Base-by-base conservation (phyloP, 75 land plant species). In the Pinus taeda region DNA sequence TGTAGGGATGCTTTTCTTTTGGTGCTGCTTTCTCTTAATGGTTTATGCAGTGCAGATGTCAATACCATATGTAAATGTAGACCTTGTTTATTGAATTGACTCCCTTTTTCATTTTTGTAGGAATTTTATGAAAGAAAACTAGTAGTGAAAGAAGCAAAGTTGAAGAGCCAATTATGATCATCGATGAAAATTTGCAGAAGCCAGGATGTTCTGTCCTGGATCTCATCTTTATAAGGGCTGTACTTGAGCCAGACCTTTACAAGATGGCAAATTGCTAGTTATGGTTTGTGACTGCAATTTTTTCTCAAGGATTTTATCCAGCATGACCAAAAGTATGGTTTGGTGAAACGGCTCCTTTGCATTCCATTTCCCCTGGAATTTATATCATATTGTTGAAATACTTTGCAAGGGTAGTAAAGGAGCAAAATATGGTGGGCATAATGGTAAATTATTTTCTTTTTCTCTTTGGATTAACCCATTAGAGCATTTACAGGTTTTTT, bases 121-220 rank as follows among this genome's bases (percentile, higher is more conserved):
- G 81, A 55, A 62, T 62, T 79, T 74, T 24, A 53, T 62, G 69
- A 75, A 17, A 75, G 81, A 26, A 33, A 37, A 20, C 14, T 79
- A 29, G 45, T 79, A 42, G 81, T 79, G 37, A 60, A 58, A 42
- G 69, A 74, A 74, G 66, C 71, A 9, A 67, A 39, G 39, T n/a
- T 17, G 71, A 67, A 36, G n/a, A 37, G 39, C 20, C 53, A 67
- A 67, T 8, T 45, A 18, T 67, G 71, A 67, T 18, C 9, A 17
- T 67, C 0, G 7, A 22, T 37, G 20, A 39, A 39, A 45, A 67
- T 15, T 39, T 18, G 21, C 71, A 67, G 9, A 5, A 67, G 20
- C 17, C 71, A 6, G 71, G 39, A 67, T 67, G 71, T 67, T 17
- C n/a, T 3, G 7, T 18, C 71, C 18, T 37, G 20, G 45, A 39